Base-by-base conservation (phyloP, 2,329 filamentous ascomycete genomes). In the Monilinia aucupariae region DNA sequence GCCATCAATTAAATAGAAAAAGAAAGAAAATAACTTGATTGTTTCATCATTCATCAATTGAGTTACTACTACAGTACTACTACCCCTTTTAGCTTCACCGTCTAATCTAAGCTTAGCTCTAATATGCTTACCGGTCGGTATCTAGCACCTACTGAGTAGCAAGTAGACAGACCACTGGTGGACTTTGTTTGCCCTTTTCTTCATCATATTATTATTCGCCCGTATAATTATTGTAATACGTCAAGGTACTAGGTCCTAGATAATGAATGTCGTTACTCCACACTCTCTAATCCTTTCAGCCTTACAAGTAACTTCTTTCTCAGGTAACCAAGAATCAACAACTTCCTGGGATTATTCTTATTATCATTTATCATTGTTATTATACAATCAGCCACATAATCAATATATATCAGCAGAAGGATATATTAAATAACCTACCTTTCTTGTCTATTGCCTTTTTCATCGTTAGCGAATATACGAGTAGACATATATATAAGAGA, bases 231-330 rank as follows among this genome's bases (percentile, higher is more conserved):
- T 30, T 30, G 27, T 6, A 6, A 30, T 30, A 30, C 6, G 27
- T 30, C 27, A 30, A 30, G 37, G 13, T 39, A 39, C 37, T 39
- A 15, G 15, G 37, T 39, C 15, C 15, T 39, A 15, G 13, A 39
- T 37, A 8, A 10, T 9, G 13, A 12, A 55, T 48, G 15, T 39
- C 10, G n/a, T 37, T 37, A 34, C 39, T 50, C 59, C 48, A 54
- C 41, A 34, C 27, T 53, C 27, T 53, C 17, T 7, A 43, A 53
- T 17, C 37, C 20, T 53, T 53, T 61, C 59, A 61, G 59, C 59
- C 59, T 61, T 61, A 61, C 50, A 55, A 55, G n/a, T 50, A 55
- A 55, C n/a, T 48, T 55, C 27, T 47, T 6, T 30, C 47, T 61
- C 17, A 61, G 34, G 58, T 61, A 61, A 61, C 49, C 37, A 43